Percentiles rank a stretch among this genome's conserved stretches.
These are phyloP conservation scores for Ophiosphaerella korrae DNA, from an alignment of 2,329 filamentous ascomycete genomes.

Conservation along the genomic window DNA sequence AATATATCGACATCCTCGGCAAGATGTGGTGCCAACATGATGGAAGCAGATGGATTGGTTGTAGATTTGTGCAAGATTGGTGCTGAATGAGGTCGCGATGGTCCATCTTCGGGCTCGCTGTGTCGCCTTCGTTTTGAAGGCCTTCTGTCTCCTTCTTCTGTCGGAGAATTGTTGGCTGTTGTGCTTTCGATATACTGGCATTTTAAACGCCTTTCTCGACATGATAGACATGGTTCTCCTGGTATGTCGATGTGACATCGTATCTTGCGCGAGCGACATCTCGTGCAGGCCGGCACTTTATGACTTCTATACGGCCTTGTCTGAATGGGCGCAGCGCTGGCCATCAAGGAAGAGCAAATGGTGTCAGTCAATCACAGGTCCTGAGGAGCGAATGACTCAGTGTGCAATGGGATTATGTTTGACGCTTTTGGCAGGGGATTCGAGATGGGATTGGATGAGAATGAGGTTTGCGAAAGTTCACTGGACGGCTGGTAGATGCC, in stretches of 20 bases:
- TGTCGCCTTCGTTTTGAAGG: constrained; percentile 35
- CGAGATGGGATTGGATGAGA: constrained; percentile 4
- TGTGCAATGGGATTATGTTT: neutral
- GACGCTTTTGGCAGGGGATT: neutral
- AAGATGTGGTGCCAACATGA: constrained; percentile 49
- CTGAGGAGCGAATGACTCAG: neutral
- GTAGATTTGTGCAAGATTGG: constrained; percentile 36
- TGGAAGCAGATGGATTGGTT: constrained; percentile 42
- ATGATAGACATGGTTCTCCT: constrained; percentile 47
- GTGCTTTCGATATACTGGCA: constrained; percentile 45
- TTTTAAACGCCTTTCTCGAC: constrained; percentile 44
- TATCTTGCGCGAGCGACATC: constrained; percentile 50
- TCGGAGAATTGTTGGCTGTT: constrained; percentile 22
- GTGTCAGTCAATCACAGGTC: neutral
- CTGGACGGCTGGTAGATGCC: neutral
- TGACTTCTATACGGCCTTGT: constrained; percentile 51
- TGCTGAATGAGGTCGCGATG: constrained; percentile 28
- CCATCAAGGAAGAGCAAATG: constrained; percentile 29
- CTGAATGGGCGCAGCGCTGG: constrained; percentile 38
- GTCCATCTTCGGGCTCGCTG: constrained; percentile 30
- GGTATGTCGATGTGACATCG: constrained; percentile 50
- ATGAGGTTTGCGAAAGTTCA: constrained; percentile 3
- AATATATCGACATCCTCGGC: constrained; percentile 50
- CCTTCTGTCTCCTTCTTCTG: constrained; percentile 28
- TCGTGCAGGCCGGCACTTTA: constrained; percentile 49